Evolutionary conservation across 352 stramenopile genomes (phyloP), one percentile per base, ranked within the genome.

Genomic region (Phytophthora litchii): DNA sequence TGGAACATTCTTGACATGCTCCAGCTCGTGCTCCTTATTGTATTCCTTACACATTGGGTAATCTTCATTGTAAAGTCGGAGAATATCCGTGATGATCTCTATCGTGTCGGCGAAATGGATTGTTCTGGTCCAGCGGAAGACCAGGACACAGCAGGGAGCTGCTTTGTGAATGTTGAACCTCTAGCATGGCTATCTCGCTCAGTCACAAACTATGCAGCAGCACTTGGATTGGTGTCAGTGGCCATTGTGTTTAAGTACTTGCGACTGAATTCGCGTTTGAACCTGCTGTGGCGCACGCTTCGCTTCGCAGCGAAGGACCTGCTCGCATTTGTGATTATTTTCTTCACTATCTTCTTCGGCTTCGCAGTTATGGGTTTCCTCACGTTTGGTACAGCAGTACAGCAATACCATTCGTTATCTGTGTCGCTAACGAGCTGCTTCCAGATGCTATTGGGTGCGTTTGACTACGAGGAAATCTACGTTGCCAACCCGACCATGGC

Each of bases 241-340:
- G 80, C 80, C 0, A 93, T 93, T 48, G 80, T 93, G 34, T 93
- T 91, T 69, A 93, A 93, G 72, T 93, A 91, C 38, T 55, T 93
- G 45, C 77, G 82, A 4, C 50, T 91, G 9, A 91, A 91, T 53
- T 86, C 80, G 41, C 79, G 81, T 1, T 62, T 91, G 17, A 92
- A 91, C 44, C 57, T 92, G 52, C 64, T 92, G n/a, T 92, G 81
- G 81, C 80, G 76, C 32, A 92, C 83, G 35, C 62, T 92, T 54
- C 81, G 80, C 31, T 89, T 91, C 48, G 81, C 83, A 17, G 77
- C 79, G 1, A 89, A 87, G 44, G 83, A 92, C 40, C 52, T 92
- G 20, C 60, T 92, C 13, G 83, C 79, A 19, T 91, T 92, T 40
- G 77, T 90, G 21, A 71, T 84, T 37, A 92, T 92, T 63, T 90